Base-by-base conservation (phyloP, 2,329 filamentous ascomycete species). In the Fusarium chaquense region DNA sequence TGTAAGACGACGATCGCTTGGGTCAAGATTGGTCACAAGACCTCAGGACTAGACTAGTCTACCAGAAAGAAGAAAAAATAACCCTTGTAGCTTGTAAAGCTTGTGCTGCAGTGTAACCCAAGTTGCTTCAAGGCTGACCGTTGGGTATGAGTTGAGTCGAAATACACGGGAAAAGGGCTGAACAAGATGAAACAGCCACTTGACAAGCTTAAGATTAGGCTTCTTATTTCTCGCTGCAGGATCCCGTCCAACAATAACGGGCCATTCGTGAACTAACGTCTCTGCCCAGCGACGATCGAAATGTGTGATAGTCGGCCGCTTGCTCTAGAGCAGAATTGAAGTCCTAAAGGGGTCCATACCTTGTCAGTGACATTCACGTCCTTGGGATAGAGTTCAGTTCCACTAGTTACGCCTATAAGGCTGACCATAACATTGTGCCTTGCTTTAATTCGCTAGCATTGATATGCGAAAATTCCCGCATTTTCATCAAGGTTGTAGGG, bases 201-300 rank as follows among this genome's bases (percentile, higher is more conserved):
- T 44, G 45, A 57, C 33, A 72, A 70, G 41, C 56, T 74, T 71
- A 63, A 73, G 59, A 71, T 74, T 72, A 71, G 56, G 46, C 71
- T 73, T 67, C 36, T 72, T 62, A 20, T 55, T 40, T 40, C 41
- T 64, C 66, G 56, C 35, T 54, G 38, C 67, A 63, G 51, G 67
- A 64, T 54, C 58, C 56, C 50, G 45, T 59, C 63, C 65, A 63
- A 70, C 60, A 40, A 43, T 38, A 46, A 51, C 24, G 40, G 40
- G 44, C 53, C 60, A 58, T 59, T 45, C 33, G 4, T 24, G 30
- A 54, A 57, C 54, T 64, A 61, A 61, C 20, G 26, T 22, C 26
- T 62, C 59, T 69, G 52, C 59, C 65, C 60, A 57, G 61, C 43
- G 35, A 46, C 18, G 43, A 30, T 46, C 28, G 16, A 46, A 46